phyloP scores from a whole-genome alignment of 192 early-diverging fungal species.

The Lobosporangium transversale region DNA sequence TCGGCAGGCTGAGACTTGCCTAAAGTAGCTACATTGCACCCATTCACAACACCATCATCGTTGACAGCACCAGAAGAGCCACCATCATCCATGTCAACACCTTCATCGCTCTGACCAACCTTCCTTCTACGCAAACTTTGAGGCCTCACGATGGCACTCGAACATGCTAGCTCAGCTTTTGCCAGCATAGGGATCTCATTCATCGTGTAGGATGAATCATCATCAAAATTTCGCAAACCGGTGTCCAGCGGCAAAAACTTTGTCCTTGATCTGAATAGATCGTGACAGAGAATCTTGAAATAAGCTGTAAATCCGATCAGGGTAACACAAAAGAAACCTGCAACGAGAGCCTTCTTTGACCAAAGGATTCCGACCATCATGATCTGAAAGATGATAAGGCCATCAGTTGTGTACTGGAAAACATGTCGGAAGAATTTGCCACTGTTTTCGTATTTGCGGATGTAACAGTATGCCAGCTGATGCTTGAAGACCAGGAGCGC shows the following conservation, averaged over 20 bases:
- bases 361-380: conserved; percentile 66
- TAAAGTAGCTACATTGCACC: too few relatives aligned
- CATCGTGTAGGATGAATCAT: conserved; percentile 24
- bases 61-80: not conserved
- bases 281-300: conserved; percentile 55
- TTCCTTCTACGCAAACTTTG: not conserved
- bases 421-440: conserved; percentile 65
- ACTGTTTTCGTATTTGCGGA: conserved; percentile 67
- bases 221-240: conserved; percentile 38
- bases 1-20: too few relatives aligned
- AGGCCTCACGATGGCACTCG: conserved; percentile 13
- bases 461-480: conserved; percentile 70
- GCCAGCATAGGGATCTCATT: conserved; percentile 17
- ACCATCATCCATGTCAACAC: not conserved
- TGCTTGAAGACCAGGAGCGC: conserved; percentile 68
- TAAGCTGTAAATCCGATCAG: conserved; percentile 59
- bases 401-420: conserved; percentile 65
- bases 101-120: not conserved
- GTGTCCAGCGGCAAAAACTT: conserved; percentile 58
- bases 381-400: conserved; percentile 66
- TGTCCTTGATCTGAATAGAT: conserved; percentile 57
- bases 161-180: not conserved
- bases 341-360: conserved; percentile 55
- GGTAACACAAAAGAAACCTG: conserved; percentile 54
- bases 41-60: too few relatives aligned